Conservation (phyloP, 169 alveolate genomes). For the Eimeria brunetti region DNA sequence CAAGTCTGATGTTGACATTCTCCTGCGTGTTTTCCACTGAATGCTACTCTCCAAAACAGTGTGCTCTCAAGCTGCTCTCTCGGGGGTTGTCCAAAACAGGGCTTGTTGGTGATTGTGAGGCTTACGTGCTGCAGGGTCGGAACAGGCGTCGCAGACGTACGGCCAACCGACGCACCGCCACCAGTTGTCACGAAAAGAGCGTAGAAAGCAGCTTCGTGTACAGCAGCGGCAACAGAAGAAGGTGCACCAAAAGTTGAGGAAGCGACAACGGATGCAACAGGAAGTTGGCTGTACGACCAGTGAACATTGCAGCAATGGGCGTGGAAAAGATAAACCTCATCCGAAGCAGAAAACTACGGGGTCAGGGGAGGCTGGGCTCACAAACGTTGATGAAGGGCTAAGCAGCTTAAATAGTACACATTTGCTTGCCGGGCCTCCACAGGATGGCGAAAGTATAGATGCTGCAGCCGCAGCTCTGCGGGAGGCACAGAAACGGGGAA, state of each 20-base stretch:
- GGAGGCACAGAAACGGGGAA: slow-evolving; percentile 6
- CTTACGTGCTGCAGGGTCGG: slow-evolving; percentile 33
- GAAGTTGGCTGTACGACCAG: neutral
- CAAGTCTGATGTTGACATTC: neutral
- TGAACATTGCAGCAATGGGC: neutral
- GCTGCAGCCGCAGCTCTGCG: slow-evolving; percentile 6
- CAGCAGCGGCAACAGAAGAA: slow-evolving; percentile 65
- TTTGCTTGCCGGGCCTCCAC: neutral
- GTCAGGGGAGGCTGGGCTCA: neutral
- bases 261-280: neutral
- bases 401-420: neutral
- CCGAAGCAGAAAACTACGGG: neutral
- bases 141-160: neutral
- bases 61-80: neutral
- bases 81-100: neutral
- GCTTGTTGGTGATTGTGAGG: neutral
- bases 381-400: neutral
- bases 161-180: slow-evolving; percentile 32
- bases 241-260: slow-evolving; percentile 13
- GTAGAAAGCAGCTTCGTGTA: slow-evolving; percentile 60
- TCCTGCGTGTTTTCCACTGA: neutral
- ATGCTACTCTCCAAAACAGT: neutral
- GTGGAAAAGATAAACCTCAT: neutral
- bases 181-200: slow-evolving; percentile 54
- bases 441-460: slow-evolving; percentile 2